Base-by-base conservation (phyloP, 148 eudicot genomes). In the Amaranthus palmeri region DNA sequence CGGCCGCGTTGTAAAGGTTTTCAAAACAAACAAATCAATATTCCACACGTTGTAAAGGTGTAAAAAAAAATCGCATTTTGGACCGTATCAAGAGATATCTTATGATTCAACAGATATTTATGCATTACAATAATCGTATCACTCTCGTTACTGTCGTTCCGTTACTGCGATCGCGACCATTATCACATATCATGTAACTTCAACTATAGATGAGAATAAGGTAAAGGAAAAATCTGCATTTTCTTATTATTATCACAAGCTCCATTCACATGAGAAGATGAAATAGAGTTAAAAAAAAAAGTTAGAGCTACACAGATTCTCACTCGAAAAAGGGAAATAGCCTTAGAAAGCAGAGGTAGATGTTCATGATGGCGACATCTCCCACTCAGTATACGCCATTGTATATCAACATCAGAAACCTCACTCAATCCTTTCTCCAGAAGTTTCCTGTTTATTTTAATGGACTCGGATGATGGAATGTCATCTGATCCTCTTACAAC, bases 281-380 rank as follows among this genome's bases (percentile, higher is more conserved):
- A 63, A 63, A 49, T 36, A 65, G n/a, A 1, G 36, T 25, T 2
- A n/a, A 71, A 48, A 71, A 48, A 65, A 4, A 56, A 53, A 58
- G 2, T 40, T 0, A 42, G 47, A 55, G 18, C n/a, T 17, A 67
- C 12, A 53, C 44, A 78, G 77, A 13, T 67, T 54, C 93, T 83
- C 77, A 95, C 99, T 47, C 93, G 85, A 69, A 95, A 95, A 77
- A 95, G 89, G 53, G 92, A 87, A 74, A 91, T 85, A 73, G 97
- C 93, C 69, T 81, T 80, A 42, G 96, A 86, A 53, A 93, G 88
- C 47, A 88, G 72, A 6, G 85, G 90, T 59, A 84, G 75, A 80
- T 92, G 93, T 73, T 86, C 92, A n/a, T 81, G 77, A 70, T 50
- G 83, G 68, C 93, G 93, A 73, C 92, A 86, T 80, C 83, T 95